These are phyloP conservation scores for Crepidotus variabilis DNA, from an alignment of 768 basidiomycete species.

Conservation along the genomic window DNA sequence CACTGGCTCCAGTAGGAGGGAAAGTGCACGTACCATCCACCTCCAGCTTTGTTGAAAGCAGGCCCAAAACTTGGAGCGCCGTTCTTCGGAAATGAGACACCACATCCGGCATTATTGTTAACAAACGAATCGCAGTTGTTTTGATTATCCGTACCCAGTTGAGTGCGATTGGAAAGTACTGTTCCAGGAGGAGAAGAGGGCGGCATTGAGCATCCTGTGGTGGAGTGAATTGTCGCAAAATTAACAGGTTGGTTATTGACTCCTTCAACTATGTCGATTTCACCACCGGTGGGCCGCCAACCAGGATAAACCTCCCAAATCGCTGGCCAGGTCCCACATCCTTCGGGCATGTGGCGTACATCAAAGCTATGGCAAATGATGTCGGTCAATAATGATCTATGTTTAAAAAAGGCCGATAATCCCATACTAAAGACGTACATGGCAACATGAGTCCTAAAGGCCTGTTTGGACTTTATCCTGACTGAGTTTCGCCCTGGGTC, in stretches of 20 bases:
- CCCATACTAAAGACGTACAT: too few species aligned
- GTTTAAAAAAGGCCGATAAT: not conserved
- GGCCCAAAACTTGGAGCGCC: conserved; percentile 43
- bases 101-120: conserved; percentile 48
- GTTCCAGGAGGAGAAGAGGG: not conserved
- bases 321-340: conserved; percentile 30
- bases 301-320: conserved; percentile 42
- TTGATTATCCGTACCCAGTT: conserved; percentile 21
- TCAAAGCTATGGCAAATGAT: too few species aligned
- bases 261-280: conserved; percentile 72
- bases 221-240: conserved; percentile 77
- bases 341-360: not conserved
- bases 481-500: conserved; percentile 53
- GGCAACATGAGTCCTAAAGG: conserved; percentile 49
- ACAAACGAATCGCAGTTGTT: conserved; percentile 41
- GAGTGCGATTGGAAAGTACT: not conserved
- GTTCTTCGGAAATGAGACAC: conserved; percentile 31
- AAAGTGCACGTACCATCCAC: conserved; percentile 44
- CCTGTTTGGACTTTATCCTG: conserved; percentile 46
- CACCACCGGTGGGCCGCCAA: conserved; percentile 41
- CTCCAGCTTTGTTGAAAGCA: conserved; percentile 50
- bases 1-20: not conserved
- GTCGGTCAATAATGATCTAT: too few species aligned
- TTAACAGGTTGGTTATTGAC: conserved; percentile 70
- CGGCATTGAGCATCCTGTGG: conserved; percentile 27